Conservation (phyloP, 2,329 filamentous ascomycete genomes). For the Diaporthe ampelina region DNA sequence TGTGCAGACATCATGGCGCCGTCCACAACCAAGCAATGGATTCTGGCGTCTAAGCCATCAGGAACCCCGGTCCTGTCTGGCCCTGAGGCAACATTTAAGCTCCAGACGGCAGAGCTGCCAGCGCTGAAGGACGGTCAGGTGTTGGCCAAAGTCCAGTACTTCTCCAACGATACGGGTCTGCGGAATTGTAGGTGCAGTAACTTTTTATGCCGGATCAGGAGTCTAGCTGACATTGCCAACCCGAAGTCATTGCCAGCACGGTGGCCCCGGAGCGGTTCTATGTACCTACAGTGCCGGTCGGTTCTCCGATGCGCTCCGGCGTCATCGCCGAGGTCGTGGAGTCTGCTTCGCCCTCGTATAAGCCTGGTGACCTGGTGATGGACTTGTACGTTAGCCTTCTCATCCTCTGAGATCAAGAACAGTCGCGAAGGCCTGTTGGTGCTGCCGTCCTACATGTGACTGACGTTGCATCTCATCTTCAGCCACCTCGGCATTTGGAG, state of each 20-base stretch:
- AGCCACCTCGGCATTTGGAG: constrained; percentile 47
- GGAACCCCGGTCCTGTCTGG: constrained; percentile 46
- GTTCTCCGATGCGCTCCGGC: constrained; percentile 48
- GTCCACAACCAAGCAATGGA: constrained; percentile 48
- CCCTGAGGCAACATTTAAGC: constrained; percentile 48
- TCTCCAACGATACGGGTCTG: constrained; percentile 50
- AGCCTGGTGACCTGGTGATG: constrained; percentile 46
- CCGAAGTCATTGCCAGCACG: constrained; percentile 45
- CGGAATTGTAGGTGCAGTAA: constrained; percentile 43
- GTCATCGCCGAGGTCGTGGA: constrained; percentile 49
- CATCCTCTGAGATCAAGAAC: not conserved
- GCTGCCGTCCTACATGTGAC: not conserved
- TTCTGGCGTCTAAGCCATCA: constrained; percentile 47
- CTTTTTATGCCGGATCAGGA: too few relatives aligned
- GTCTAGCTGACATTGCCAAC: not conserved
- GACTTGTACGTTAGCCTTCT: constrained; percentile 33
- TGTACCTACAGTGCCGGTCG: constrained; percentile 46
- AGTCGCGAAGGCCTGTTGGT: not conserved
- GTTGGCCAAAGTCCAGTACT: constrained; percentile 46
- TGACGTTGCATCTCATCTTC: not conserved
- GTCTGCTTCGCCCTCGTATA: constrained; percentile 43
- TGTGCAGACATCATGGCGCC: constrained; percentile 11
- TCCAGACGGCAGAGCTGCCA: constrained; percentile 46
- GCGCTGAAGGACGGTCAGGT: constrained; percentile 47
- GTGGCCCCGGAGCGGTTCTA: constrained; percentile 48